phyloP scores from a whole-genome alignment of 164 flowering plant genomes.

The Santalum album region DNA sequence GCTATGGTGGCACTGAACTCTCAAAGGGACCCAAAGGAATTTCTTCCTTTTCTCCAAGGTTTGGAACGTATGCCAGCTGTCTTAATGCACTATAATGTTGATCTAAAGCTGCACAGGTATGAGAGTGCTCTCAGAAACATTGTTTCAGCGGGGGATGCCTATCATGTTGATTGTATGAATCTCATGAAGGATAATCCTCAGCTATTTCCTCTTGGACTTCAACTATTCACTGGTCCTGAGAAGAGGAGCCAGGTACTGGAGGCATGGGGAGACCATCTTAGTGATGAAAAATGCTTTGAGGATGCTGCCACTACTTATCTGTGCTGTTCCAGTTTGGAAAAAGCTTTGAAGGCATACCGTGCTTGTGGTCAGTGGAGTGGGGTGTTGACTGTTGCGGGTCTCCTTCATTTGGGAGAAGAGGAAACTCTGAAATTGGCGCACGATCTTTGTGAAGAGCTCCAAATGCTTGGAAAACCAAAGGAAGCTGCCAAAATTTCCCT shows the following conservation, averaged over 20 bases:
- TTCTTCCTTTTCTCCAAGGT: conserved; percentile 88
- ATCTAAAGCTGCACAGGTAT: conserved; percentile 63
- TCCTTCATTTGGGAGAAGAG: conserved; percentile 53
- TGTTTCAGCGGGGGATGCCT: conserved; percentile 70
- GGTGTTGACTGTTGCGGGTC: conserved; percentile 77
- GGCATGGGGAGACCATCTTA: conserved; percentile 91
- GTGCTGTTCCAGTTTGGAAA: conserved; percentile 63
- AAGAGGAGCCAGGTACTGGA: conserved; percentile 65
- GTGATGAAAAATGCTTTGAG: conserved; percentile 57
- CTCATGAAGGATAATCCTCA: conserved; percentile 75
- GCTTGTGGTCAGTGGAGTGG: conserved; percentile 83
- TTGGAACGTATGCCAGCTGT: conserved; percentile 53
- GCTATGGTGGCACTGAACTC: conserved; percentile 96
- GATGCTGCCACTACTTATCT: conserved; percentile 84
- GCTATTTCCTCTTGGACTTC: conserved; percentile 73
- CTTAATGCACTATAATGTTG: conserved; percentile 74
- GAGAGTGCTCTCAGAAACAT: conserved; percentile 78
- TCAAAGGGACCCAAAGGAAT: conserved; percentile 90
- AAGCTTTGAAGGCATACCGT: conserved; percentile 83
- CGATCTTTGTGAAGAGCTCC: conserved; percentile 92
- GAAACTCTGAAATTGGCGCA: conserved; percentile 55
- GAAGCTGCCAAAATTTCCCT: conserved; percentile 93
- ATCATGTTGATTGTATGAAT: conserved; percentile 60
- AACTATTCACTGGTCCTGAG: conserved; percentile 42
- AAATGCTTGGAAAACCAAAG: conserved; percentile 81